Evolutionary conservation across 2,329 filamentous ascomycete genomes (phyloP).

Genomic region (Fonsecaea pugnacius): DNA sequence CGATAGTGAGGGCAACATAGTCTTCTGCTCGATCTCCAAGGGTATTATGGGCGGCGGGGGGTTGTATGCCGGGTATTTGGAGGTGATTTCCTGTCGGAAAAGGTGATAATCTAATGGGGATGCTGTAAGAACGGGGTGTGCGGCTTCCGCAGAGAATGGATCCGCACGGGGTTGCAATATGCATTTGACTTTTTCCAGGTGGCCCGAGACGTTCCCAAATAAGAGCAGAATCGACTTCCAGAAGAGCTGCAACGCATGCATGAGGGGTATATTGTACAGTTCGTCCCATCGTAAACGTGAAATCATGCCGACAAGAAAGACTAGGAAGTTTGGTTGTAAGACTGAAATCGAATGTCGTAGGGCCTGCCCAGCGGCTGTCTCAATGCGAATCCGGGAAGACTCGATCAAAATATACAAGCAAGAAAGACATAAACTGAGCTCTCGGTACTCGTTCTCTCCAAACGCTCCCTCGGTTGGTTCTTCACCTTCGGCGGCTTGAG

Average conservation of each 20-base stretch:
- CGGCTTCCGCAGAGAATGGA: constrained; percentile 66
- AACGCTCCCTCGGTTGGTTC: constrained; percentile 32
- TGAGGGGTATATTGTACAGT: constrained; percentile 58
- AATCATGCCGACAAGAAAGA: constrained; percentile 36
- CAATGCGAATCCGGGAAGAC: constrained; percentile 31
- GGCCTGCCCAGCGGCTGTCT: constrained; percentile 21
- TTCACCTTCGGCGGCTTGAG: constrained; percentile 16
- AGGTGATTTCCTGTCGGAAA: constrained; percentile 94
- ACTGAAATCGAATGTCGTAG: constrained; percentile 30
- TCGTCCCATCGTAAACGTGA: constrained; percentile 68
- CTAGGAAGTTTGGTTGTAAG: constrained; percentile 33
- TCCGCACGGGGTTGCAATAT: constrained; percentile 65
- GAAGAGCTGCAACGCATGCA: constrained; percentile 76
- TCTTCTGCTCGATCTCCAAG: constrained; percentile 86
- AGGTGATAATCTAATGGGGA: constrained; percentile 95
- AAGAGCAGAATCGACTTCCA: constrained; percentile 90
- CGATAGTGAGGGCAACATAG: constrained; percentile 81
- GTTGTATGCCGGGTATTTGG: constrained; percentile 96
- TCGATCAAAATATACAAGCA: constrained; percentile 37
- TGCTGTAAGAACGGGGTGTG: constrained; percentile 71
- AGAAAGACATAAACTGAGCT: constrained; percentile 36
- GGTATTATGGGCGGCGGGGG: constrained; percentile 82
- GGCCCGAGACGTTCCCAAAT: constrained; percentile 76
- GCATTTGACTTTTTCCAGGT: constrained; percentile 71
- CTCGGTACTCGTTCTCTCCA: constrained; percentile 35